Evolutionary conservation across 2,329 filamentous ascomycete species (phyloP), one percentile per base, ranked within the genome.

Genomic region (Pleurostoma richardsiae): DNA sequence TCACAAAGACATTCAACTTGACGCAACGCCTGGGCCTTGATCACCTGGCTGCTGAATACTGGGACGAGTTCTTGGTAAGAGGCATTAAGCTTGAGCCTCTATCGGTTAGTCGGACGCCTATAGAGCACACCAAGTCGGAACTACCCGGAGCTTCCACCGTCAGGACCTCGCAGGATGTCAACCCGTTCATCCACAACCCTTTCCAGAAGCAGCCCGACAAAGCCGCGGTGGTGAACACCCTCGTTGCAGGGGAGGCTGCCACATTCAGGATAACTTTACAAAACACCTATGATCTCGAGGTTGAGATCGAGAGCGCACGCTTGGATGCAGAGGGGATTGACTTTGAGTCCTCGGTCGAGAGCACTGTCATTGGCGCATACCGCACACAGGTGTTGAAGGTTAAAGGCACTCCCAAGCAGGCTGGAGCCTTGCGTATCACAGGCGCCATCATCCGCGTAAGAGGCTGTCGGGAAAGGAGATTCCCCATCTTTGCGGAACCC

Each of bases 161-260:
- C 30, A 70, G 77, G 41, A 71, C 74, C 10, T 82, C 79, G 4
- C 78, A 82, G 54, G 79, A 82, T 49, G 75, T 82, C 4, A 90
- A 94, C 51, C 94, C 94, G 0, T 96, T 99, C 56, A 88, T 99
- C 48, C 95, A 97, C 62, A 96, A 96, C 59, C 90, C 94, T 1
- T 97, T 96, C 59, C 69, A 90, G 26, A 90, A 90, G 64, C 76
- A 77, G 45, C 67, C 76, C 0, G 77, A 81, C 39, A 76, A 85
- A 44, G 76, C 77, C 28, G 72, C 75, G 2, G 71, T 79, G 10
- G 83, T 90, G 49, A 77, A 77, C 48, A 78, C 90, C 1, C 72
- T 96, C 30, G 88, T 97, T 26, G 83, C 88, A 4, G 85, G 83
- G 11, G 91, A 97, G 63, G 69, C 80, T 48, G 84, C 88, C 3